Percentiles rank a stretch among this genome's conserved stretches.
These are phyloP conservation scores for Penicillium sp. DNA, from an alignment of 2,329 filamentous ascomycete species.

Conservation along the genomic window DNA sequence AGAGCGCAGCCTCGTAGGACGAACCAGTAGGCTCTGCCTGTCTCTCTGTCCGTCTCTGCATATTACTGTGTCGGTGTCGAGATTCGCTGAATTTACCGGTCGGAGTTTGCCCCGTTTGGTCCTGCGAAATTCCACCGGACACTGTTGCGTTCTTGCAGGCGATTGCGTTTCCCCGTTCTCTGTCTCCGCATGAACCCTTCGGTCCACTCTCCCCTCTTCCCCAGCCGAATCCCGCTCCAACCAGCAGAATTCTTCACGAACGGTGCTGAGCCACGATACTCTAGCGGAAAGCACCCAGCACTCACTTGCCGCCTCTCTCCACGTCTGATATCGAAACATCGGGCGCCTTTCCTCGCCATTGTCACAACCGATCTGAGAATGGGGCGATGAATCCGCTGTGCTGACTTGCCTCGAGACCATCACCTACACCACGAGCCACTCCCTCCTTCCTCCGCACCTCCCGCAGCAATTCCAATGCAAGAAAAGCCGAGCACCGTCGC, in stretches of 20 bases:
- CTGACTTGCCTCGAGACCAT: conserved; percentile 24
- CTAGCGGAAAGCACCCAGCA: not conserved
- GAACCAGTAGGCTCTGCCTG: not conserved
- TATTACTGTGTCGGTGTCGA: not conserved
- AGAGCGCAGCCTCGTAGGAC: conserved; percentile 7
- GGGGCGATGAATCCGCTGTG: conserved; percentile 24
- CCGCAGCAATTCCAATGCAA: conserved; percentile 63
- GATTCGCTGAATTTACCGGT: conserved; percentile 8
- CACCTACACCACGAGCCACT: conserved; percentile 13
- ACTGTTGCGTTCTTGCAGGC: not conserved
- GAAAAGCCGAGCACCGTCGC: conserved; percentile 83
- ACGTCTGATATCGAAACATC: not conserved
- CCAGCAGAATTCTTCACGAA: conserved; percentile 19
- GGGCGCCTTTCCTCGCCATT: conserved; percentile 6
- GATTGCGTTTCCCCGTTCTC: conserved; percentile 11
- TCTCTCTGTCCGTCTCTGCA: not conserved
- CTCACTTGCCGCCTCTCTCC: not conserved
- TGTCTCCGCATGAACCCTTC: conserved; percentile 34
- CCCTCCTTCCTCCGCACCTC: conserved; percentile 3
- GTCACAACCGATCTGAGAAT: conserved; percentile 23
- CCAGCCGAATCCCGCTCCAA: conserved; percentile 22
- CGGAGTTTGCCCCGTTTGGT: conserved; percentile 21
- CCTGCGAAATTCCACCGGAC: not conserved
- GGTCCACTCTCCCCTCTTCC: conserved; percentile 30
- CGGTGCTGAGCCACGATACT: not conserved